Evolutionary conservation across 2,329 filamentous ascomycete species (phyloP).

Genomic region (Ceratocystis ficicola): DNA sequence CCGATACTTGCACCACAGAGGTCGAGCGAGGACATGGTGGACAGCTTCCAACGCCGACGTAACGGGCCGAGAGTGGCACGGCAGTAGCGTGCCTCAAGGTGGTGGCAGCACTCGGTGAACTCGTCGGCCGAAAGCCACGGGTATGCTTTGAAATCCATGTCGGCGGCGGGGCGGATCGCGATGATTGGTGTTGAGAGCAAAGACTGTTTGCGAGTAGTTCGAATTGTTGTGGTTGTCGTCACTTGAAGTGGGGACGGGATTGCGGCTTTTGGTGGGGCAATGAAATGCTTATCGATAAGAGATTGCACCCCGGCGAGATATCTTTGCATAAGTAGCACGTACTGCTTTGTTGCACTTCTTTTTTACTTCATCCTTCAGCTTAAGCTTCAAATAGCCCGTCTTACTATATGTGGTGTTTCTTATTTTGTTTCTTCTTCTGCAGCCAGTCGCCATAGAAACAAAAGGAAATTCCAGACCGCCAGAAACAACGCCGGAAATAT

Average conservation of each 20-base stretch:
- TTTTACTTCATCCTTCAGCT: neutral
- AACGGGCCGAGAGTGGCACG: conserved; percentile 45
- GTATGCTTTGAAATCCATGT: conserved; percentile 41
- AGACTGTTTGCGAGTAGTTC: neutral
- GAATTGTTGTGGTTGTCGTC: neutral
- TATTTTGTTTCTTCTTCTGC: neutral
- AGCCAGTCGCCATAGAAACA: neutral
- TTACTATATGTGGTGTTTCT: neutral
- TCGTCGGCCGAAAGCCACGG: conserved; percentile 50
- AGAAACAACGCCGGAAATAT: neutral
- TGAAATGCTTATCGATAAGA: neutral
- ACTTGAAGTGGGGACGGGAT: neutral
- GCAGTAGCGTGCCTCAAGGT: conserved; percentile 47
- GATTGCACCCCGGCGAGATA: neutral
- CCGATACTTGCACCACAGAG: conserved; percentile 33
- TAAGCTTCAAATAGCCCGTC: neutral
- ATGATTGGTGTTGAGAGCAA: neutral
- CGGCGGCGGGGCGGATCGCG: neutral
- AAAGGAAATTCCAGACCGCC: neutral
- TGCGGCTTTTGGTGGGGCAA: neutral
- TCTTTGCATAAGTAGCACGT: neutral
- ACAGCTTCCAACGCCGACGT: conserved; percentile 44
- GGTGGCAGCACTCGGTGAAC: conserved; percentile 53
- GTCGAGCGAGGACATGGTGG: conserved; percentile 40
- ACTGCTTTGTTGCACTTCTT: neutral